phyloP scores from a whole-genome alignment of 1,284 basidiomycete species.

The Tetrapyrgos nigripes region DNA sequence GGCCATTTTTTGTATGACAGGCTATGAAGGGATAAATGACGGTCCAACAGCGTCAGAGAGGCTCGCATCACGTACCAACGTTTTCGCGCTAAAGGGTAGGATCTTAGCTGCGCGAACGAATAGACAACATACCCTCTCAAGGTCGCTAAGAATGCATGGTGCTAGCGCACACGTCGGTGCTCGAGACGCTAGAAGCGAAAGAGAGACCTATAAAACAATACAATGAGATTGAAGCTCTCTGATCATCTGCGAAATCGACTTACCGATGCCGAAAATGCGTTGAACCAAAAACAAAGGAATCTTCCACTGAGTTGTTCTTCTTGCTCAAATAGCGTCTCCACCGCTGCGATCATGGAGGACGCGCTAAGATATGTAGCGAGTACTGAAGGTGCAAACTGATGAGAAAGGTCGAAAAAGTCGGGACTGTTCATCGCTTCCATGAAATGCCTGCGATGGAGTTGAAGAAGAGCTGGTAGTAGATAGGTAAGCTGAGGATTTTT shows the following conservation, averaged over 20 bases:
- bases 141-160: constrained; percentile 55
- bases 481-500: constrained; percentile 1
- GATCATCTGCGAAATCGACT: constrained; percentile 34
- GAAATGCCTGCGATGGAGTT: constrained; percentile 78
- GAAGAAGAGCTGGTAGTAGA: constrained; percentile 60
- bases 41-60: too few relatives aligned
- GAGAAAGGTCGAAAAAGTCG: constrained; percentile 64
- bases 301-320: constrained; percentile 69
- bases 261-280: constrained; percentile 79
- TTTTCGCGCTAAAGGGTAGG: constrained; percentile 55
- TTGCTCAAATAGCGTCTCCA: constrained; percentile 64
- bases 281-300: constrained; percentile 81
- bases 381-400: constrained; percentile 74
- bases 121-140: constrained; percentile 53
- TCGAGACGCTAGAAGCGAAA: constrained; percentile 63
- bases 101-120: constrained; percentile 53
- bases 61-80: constrained; percentile 55
- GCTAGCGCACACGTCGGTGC: constrained; percentile 57
- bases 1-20: constrained; percentile 54
- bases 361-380: constrained; percentile 74
- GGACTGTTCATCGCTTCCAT: constrained; percentile 69
- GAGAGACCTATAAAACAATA: constrained; percentile 59
- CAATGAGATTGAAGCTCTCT: constrained; percentile 2
- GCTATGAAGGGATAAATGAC: constrained; percentile 37
- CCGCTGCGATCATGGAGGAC: constrained; percentile 64